Conservation (phyloP, 352 stramenopile genomes). For the Globisporangium perplexum region DNA sequence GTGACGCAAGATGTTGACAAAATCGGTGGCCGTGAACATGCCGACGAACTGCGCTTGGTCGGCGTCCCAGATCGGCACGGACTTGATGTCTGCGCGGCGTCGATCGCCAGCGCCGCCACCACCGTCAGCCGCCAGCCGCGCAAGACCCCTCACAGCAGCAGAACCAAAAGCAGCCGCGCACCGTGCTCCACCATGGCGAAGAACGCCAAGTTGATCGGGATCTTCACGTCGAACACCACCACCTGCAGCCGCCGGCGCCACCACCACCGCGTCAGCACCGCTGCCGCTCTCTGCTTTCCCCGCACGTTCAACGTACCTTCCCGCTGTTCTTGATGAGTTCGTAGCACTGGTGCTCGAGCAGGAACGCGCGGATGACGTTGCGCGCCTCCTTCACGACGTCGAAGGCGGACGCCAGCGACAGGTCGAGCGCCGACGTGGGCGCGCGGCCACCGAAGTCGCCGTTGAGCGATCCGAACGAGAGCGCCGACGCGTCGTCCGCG, state of each 20-base stretch:
- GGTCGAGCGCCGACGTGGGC: slow-evolving; percentile 29
- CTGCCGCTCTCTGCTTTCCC: no score
- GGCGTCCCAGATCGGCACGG: slow-evolving; percentile 96
- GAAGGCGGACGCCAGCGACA: slow-evolving; percentile 39
- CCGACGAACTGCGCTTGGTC: slow-evolving; percentile 94
- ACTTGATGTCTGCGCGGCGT: slow-evolving; percentile 92
- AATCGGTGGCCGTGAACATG: slow-evolving; percentile 97
- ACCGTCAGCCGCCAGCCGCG: background rate
- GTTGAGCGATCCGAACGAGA: slow-evolving; percentile 26
- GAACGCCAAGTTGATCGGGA: slow-evolving; percentile 98
- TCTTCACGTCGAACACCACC: slow-evolving; percentile 98
- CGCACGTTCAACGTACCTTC: slow-evolving; percentile 46
- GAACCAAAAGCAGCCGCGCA: slow-evolving; percentile 25
- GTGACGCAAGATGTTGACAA: slow-evolving; percentile 96
- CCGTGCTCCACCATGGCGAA: slow-evolving; percentile 98
- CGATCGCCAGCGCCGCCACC: no score
- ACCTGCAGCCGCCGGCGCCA: slow-evolving; percentile 37
- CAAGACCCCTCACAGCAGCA: background rate
- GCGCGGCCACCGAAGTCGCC: slow-evolving; percentile 17
- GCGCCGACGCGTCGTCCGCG: slow-evolving; percentile 8
- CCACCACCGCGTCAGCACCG: background rate
- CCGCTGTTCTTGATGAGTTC: slow-evolving; percentile 95
- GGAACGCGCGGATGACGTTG: slow-evolving; percentile 84
- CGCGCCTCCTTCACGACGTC: slow-evolving; percentile 77
- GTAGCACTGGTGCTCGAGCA: slow-evolving; percentile 90